Percentiles rank a stretch among this genome's conserved stretches.
Evolutionary conservation across 2,329 filamentous ascomycete species (phyloP).

Genomic region (Tolypocladium sp.): DNA sequence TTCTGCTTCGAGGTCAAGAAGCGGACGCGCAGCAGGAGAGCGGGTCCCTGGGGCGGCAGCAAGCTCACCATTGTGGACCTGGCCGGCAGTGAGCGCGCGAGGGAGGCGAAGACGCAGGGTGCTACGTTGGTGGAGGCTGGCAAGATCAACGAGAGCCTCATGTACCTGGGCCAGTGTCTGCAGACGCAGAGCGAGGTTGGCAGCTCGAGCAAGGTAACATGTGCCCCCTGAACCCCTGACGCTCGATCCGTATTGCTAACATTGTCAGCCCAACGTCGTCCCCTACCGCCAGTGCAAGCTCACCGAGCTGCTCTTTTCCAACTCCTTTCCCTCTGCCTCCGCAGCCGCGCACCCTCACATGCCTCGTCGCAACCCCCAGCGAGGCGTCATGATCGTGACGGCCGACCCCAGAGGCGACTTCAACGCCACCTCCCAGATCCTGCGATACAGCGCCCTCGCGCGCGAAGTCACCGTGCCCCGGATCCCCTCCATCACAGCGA

Average conservation of each 20-base stretch:
- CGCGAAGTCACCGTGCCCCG: slow-evolving; percentile 88
- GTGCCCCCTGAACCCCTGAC: not conserved
- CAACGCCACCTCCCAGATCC: slow-evolving; percentile 92
- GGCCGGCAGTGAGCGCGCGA: slow-evolving; percentile 85
- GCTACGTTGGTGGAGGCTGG: slow-evolving; percentile 89
- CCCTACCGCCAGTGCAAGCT: slow-evolving; percentile 79
- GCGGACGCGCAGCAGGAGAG: slow-evolving; percentile 37
- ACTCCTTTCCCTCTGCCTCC: slow-evolving; percentile 64
- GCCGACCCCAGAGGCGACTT: slow-evolving; percentile 90
- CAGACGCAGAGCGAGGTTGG: slow-evolving; percentile 85
- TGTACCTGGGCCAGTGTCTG: slow-evolving; percentile 95
- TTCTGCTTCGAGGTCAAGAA: slow-evolving; percentile 95
- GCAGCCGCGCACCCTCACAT: slow-evolving; percentile 24
- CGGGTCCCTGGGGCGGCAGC: slow-evolving; percentile 62
- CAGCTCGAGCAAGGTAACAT: slow-evolving; percentile 60
- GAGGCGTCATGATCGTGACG: slow-evolving; percentile 91
- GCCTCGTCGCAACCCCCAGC: slow-evolving; percentile 61
- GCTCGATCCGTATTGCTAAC: not conserved
- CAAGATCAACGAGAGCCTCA: slow-evolving; percentile 96
- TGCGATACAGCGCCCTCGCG: slow-evolving; percentile 87
- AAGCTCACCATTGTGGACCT: slow-evolving; percentile 84
- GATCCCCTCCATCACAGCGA: slow-evolving; percentile 71
- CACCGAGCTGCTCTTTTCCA: slow-evolving; percentile 79
- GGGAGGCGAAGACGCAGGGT: slow-evolving; percentile 89
- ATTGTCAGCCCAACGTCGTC: slow-evolving; percentile 56